A percentile compares a stretch with the other conserved stretches of the same genome.
phyloP scores from a whole-genome alignment of 2,329 filamentous ascomycete species.

The Aspergillus pseudoterreus region DNA sequence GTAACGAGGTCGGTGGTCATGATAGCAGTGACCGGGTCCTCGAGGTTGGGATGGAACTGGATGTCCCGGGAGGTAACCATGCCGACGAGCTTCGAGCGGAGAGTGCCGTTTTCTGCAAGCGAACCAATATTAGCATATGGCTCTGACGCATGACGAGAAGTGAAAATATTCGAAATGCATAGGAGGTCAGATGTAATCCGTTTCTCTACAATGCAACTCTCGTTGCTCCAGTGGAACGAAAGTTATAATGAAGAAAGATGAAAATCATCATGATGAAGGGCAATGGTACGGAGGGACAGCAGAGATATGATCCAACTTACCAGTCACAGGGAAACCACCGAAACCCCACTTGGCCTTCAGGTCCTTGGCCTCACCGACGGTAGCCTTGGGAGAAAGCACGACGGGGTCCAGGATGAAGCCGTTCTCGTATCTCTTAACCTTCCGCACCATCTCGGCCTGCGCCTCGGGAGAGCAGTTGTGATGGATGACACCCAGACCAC shows the following conservation, averaged over 20 bases:
- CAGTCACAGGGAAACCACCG: slow-evolving; percentile 96
- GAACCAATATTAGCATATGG: slow-evolving; percentile 16
- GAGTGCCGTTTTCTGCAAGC: slow-evolving; percentile 75
- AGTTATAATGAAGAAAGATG: slow-evolving; percentile 76
- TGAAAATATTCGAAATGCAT: slow-evolving; percentile 2
- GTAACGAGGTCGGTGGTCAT: slow-evolving; percentile 97
- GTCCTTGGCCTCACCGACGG: slow-evolving; percentile 83
- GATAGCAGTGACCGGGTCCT: slow-evolving; percentile 74
- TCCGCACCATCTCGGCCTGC: slow-evolving; percentile 97
- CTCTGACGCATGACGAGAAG: not conserved
- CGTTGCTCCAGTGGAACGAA: slow-evolving; percentile 99
- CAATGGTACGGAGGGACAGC: slow-evolving; percentile 15
- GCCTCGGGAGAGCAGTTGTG: slow-evolving; percentile 98
- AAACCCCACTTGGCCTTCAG: slow-evolving; percentile 99
- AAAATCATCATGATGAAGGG: slow-evolving; percentile 62
- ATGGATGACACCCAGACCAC: slow-evolving; percentile 77
- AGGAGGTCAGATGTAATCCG: slow-evolving; percentile 48
- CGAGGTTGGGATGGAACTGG: slow-evolving; percentile 80
- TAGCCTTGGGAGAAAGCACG: slow-evolving; percentile 81
- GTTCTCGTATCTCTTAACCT: slow-evolving; percentile 99
- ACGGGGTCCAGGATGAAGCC: slow-evolving; percentile 97
- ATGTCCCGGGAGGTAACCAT: slow-evolving; percentile 98
- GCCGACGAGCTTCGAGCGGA: slow-evolving; percentile 92
- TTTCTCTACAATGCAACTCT: slow-evolving; percentile 79
- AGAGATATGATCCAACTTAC: slow-evolving; percentile 56